Evolutionary conservation across 768 basidiomycete species (phyloP).

Genomic region (Dioszegia aurantiaca): DNA sequence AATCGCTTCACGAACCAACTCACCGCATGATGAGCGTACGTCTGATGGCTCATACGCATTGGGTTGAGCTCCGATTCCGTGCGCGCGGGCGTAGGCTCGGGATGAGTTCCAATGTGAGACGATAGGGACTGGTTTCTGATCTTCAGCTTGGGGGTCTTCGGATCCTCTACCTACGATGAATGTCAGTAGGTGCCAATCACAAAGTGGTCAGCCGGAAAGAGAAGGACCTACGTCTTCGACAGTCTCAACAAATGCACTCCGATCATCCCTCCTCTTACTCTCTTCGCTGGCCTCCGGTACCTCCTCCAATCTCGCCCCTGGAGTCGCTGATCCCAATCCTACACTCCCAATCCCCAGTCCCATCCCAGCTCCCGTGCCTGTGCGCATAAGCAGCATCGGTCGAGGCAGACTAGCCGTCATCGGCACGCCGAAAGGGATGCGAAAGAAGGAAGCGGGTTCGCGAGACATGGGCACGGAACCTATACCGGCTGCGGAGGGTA

Average conservation of each 20-base stretch:
- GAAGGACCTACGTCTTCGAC: conserved; percentile 45
- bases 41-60: conserved; percentile 14
- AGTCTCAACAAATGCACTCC: conserved; percentile 51
- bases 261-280: conserved; percentile 19
- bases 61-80: conserved; percentile 20
- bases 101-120: neutral
- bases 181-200: conserved; percentile 1
- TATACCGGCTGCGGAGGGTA: conserved; percentile 1
- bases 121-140: conserved; percentile 3
- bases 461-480: conserved; percentile 8
- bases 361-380: conserved; percentile 25
- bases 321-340: conserved; percentile 1
- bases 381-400: conserved; percentile 31
- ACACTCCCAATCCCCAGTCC: conserved; percentile 19
- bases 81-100: conserved; percentile 9
- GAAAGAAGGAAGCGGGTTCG: conserved; percentile 23
- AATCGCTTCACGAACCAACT: neutral
- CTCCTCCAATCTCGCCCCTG: conserved; percentile 19
- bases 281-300: conserved; percentile 23
- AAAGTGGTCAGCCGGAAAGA: neutral
- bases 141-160: neutral
- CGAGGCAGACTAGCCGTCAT: conserved; percentile 22
- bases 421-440: conserved; percentile 39
- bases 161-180: conserved; percentile 20
- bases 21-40: neutral